Evolutionary conservation across 2,329 filamentous ascomycete genomes (phyloP).

Genomic region (Clonostachys chloroleuca): DNA sequence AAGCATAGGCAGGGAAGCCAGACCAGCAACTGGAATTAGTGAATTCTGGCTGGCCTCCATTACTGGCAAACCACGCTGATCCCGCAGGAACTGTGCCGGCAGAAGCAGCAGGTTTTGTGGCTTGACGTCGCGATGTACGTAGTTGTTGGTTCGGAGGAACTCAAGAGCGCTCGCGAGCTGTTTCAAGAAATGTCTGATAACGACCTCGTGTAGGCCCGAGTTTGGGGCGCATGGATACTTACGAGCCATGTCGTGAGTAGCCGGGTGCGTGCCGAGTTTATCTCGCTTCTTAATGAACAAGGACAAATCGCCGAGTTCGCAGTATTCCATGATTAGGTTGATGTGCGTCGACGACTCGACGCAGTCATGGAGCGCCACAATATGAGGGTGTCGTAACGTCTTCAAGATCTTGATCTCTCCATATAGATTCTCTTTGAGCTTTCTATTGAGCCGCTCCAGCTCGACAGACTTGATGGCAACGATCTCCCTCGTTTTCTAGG

Average conservation of each 20-base stretch:
- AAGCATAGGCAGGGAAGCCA: conserved; percentile 86
- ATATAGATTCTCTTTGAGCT: conserved; percentile 93
- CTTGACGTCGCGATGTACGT: conserved; percentile 96
- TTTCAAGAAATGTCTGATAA: conserved; percentile 92
- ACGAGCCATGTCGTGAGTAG: conserved; percentile 83
- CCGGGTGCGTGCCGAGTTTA: conserved; percentile 71
- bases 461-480: conserved; percentile 98
- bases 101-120: conserved; percentile 92
- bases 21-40: conserved; percentile 73
- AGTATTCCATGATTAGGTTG: conserved; percentile 98
- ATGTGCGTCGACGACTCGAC: conserved; percentile 83
- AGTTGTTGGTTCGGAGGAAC: conserved; percentile 79
- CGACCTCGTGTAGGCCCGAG: conserved; percentile 92
- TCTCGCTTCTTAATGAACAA: conserved; percentile 94
- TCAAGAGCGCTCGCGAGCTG: conserved; percentile 89
- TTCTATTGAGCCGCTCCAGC: conserved; percentile 84
- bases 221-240: conserved; percentile 84
- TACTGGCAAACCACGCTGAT: conserved; percentile 51
- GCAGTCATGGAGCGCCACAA: conserved; percentile 93
- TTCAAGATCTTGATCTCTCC: conserved; percentile 95
- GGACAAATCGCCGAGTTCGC: conserved; percentile 89
- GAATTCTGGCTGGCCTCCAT: conserved; percentile 76
- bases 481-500: conserved; percentile 69
- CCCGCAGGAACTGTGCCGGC: conserved; percentile 70
- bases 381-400: conserved; percentile 90